Evolutionary conservation across 495 filamentous ascomycete genomes (phyloP).

Genomic region (Barbatosphaeria neglecta): DNA sequence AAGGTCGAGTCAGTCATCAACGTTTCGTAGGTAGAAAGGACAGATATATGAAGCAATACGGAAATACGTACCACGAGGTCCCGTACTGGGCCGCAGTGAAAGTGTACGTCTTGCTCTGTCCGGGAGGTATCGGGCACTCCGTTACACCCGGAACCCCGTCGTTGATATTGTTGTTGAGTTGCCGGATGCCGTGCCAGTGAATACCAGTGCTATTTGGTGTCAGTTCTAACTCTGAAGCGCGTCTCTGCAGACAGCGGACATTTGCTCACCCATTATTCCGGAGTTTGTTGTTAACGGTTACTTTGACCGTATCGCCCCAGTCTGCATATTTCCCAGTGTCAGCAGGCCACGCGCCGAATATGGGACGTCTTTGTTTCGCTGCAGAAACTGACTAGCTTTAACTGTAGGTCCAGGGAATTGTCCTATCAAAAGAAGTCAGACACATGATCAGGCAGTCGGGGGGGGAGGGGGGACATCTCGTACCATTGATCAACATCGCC

Average conservation of each 20-base stretch:
- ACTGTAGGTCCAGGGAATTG: conserved; percentile 16
- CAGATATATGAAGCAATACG: background rate
- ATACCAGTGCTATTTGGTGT: conserved; percentile 13
- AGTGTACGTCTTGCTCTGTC: conserved; percentile 20
- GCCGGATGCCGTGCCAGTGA: conserved; percentile 41
- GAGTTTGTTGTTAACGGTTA: conserved; percentile 39
- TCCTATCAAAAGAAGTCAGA: background rate
- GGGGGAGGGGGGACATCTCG: background rate
- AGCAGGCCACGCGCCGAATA: too few species aligned
- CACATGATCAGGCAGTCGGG: background rate
- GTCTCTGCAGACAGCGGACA: background rate
- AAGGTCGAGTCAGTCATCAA: background rate
- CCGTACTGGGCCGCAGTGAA: conserved; percentile 36
- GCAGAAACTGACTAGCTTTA: conserved; percentile 1
- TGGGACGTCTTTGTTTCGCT: too few species aligned
- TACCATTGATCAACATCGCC: conserved; percentile 26
- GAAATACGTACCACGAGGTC: conserved; percentile 7
- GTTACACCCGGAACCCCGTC: conserved; percentile 30
- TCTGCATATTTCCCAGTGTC: conserved; percentile 40
- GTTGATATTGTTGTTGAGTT: conserved; percentile 11
- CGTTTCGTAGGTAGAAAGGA: background rate
- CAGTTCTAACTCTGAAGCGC: background rate
- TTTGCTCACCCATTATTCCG: conserved; percentile 12
- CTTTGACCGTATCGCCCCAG: conserved; percentile 42
- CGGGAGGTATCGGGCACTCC: conserved; percentile 35